Evolutionary conservation across 2,329 filamentous ascomycete genomes (phyloP), one percentile per base, ranked within the genome.

Genomic region (Lasiodiplodia sp.): DNA sequence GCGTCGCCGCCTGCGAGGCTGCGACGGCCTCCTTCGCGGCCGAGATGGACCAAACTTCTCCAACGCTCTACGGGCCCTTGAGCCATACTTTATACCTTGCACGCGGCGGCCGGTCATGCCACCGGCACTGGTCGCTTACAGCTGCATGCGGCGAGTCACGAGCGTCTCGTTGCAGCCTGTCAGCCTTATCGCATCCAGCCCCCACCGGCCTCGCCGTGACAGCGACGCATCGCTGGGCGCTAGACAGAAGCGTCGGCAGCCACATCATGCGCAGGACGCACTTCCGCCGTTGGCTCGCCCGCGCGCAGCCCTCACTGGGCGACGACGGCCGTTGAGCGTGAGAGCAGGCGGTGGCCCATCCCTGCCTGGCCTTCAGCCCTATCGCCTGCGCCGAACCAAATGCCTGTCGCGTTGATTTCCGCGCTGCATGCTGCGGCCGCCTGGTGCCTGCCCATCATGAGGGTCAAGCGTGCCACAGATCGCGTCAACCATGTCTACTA

Each of bases 311-410:
- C 57, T 49, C 38, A 60, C 37, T 47, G 57, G 57, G 38, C 38
- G 21, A 28, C 38, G 38, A 3, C 14, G 16, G 18, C 57, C 57
- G 57, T 62, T 62, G 56, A 7, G 11, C 6, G 4, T 8, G 38
- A 38, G 31, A n/a, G 57, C 57, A 49, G 40, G 57, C 57, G 57
- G 57, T 62, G 57, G 38, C 57, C 56, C 18, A 62, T 62, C 57
- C 57, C 57, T 47, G 57, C 38, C 10, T 4, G 12, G 14, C 5
- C 40, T 25, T 62, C 57, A 62, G 57, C 57, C 57, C 57, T 62
- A 62, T 34, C 57, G 57, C 57, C 16, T 23, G 56, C 56, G 56
- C 56, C 56, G 56, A 58, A 8, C 37, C 37, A 21, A 28, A 28
- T 28, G 28, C 28, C 28, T 28, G 28, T 28, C 11, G 57, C 23